phyloP scores from a whole-genome alignment of 2,329 filamentous ascomycete species.

The Aspergillus sp. region DNA sequence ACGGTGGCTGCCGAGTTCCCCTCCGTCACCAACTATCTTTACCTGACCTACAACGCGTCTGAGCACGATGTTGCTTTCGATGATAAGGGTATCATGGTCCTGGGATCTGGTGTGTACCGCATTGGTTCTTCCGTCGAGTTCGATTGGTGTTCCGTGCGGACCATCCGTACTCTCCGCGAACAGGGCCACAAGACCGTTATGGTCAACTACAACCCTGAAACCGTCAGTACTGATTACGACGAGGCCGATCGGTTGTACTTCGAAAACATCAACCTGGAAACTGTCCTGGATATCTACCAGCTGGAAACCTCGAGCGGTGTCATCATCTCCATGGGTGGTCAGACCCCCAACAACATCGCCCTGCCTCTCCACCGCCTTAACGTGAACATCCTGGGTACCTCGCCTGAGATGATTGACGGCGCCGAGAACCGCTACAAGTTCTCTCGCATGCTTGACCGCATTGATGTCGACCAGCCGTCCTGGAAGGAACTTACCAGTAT shows the following conservation, averaged over 20 bases:
- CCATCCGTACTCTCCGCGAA: slow-evolving; percentile 84
- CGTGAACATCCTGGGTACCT: slow-evolving; percentile 90
- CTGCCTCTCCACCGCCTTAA: slow-evolving; percentile 83
- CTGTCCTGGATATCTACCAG: slow-evolving; percentile 89
- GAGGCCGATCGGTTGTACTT: slow-evolving; percentile 95
- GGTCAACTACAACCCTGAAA: slow-evolving; percentile 93
- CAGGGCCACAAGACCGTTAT: slow-evolving; percentile 91
- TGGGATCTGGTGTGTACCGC: slow-evolving; percentile 93
- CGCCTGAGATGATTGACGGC: slow-evolving; percentile 97
- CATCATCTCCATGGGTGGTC: slow-evolving; percentile 92
- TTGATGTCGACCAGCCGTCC: slow-evolving; percentile 90
- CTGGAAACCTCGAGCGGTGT: slow-evolving; percentile 81
- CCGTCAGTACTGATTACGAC: slow-evolving; percentile 86
- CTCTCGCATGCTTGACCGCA: slow-evolving; percentile 93
- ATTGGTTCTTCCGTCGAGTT: slow-evolving; percentile 98
- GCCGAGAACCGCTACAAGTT: slow-evolving; percentile 99
- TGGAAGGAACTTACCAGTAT: slow-evolving; percentile 98
- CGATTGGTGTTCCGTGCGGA: slow-evolving; percentile 96
- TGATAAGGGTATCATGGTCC: slow-evolving; percentile 92
- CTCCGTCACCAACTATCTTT: slow-evolving; percentile 91
- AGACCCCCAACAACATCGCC: slow-evolving; percentile 97
- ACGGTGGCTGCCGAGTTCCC: slow-evolving; percentile 97
- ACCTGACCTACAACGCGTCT: slow-evolving; percentile 90
- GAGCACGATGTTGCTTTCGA: slow-evolving; percentile 81
- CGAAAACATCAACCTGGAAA: slow-evolving; percentile 90